These are phyloP conservation scores for Termitomyces bulborhizus DNA, from an alignment of 768 basidiomycete species.

Conservation along the genomic window DNA sequence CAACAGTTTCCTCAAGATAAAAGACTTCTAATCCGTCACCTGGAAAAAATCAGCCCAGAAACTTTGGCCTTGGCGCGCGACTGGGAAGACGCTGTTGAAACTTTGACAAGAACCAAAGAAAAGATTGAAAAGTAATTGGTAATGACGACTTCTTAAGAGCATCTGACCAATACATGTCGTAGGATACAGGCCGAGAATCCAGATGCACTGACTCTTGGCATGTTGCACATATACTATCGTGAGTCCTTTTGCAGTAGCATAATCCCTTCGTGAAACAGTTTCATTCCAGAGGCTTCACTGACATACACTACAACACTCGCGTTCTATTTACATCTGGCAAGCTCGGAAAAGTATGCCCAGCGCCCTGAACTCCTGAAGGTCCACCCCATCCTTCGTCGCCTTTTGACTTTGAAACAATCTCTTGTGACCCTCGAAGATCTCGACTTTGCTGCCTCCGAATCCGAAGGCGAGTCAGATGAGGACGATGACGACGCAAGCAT, in stretches of 20 bases:
- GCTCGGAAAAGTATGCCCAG: conserved; percentile 56
- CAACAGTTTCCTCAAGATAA: conserved; percentile 49
- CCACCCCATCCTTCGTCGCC: conserved; percentile 69
- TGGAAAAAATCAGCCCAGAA: conserved; percentile 75
- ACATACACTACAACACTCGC: conserved; percentile 89
- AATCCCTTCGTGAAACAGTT: background rate
- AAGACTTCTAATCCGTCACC: conserved; percentile 50
- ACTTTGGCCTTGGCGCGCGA: conserved; percentile 76
- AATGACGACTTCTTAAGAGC: background rate
- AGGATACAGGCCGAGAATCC: conserved; percentile 46
- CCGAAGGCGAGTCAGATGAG: conserved; percentile 42
- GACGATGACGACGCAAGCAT: conserved; percentile 30
- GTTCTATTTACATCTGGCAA: conserved; percentile 87
- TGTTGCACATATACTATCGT: conserved; percentile 89
- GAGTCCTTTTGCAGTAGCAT: conserved; percentile 23
- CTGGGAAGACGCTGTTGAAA: conserved; percentile 66
- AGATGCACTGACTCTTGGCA: conserved; percentile 55
- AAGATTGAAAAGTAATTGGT: conserved; percentile 48
- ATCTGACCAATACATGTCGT: conserved; percentile 2
- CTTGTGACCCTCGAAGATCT: conserved; percentile 79
- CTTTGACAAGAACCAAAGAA: conserved; percentile 43
- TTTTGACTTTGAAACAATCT: conserved; percentile 79
- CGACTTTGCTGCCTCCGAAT: conserved; percentile 48
- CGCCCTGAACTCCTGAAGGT: conserved; percentile 56
- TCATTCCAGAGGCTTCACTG: conserved; percentile 67